A percentile compares a stretch with the other conserved stretches of the same genome.
Conservation (phyloP, 164 flowering plant species). For the Kingdonia uniflora region DNA sequence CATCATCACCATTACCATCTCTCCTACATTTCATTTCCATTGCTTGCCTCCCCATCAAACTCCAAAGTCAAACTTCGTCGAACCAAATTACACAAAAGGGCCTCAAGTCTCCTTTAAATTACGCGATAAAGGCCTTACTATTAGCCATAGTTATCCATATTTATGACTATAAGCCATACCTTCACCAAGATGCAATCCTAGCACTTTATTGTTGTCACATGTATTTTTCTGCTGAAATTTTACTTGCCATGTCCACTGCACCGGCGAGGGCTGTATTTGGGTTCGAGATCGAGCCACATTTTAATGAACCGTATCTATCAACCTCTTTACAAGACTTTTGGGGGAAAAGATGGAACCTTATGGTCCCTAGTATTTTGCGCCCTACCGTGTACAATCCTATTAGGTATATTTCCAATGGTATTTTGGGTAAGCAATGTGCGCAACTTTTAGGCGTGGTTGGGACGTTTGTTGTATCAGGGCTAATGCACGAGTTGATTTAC, state of each 20-base stretch:
- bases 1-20: slow-evolving; percentile 13
- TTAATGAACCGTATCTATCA: neutral
- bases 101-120: neutral
- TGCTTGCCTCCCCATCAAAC: slow-evolving; percentile 36
- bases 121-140: neutral
- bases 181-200: neutral
- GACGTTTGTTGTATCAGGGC: slow-evolving; percentile 26
- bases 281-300: neutral
- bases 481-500: slow-evolving; percentile 35
- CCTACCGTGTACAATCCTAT: slow-evolving; percentile 40
- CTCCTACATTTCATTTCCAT: slow-evolving; percentile 26
- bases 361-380: slow-evolving; percentile 27
- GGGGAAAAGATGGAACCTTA: too few species aligned
- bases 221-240: neutral
- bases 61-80: neutral
- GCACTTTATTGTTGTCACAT: neutral
- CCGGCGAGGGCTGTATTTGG: neutral
- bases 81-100: neutral
- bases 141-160: neutral
- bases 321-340: neutral
- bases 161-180: neutral
- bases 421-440: slow-evolving; percentile 20
- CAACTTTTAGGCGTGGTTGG: slow-evolving; percentile 9
- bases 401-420: neutral
- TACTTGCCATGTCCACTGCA: neutral